Evolutionary conservation across 139 green algal genomes (phyloP).

Genomic region (Tetraselmis chui): DNA sequence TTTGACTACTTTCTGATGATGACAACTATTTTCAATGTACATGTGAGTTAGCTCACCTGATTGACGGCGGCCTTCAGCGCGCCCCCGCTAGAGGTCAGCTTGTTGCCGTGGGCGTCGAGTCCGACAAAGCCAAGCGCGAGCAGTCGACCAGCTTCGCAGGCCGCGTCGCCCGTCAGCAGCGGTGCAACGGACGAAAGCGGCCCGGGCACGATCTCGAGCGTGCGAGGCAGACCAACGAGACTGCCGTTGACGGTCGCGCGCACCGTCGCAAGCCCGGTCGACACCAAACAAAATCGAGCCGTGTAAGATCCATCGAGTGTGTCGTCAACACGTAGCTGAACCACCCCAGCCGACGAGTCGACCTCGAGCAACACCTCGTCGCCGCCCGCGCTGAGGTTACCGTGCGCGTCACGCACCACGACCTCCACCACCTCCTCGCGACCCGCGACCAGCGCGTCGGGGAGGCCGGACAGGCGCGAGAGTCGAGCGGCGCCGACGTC

Average conservation of each 20-base stretch:
- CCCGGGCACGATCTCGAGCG: conserved; percentile 4
- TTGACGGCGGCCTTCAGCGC: neutral
- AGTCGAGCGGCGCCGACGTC: neutral
- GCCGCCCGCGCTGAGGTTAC: conserved; percentile 10
- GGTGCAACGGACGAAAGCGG: neutral
- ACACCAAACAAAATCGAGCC: conserved; percentile 1
- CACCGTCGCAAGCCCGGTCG: conserved; percentile 13
- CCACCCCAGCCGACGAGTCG: conserved; percentile 8
- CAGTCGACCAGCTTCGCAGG: neutral
- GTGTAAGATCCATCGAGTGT: neutral
- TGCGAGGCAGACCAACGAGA: conserved; percentile 5
- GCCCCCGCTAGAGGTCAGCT: neutral
- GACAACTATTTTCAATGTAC: too few relatives aligned
- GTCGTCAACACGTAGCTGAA: neutral
- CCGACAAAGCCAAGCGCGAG: neutral
- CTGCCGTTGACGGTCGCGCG: conserved; percentile 16
- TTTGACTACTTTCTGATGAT: too few relatives aligned
- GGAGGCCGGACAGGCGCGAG: conserved; percentile 11
- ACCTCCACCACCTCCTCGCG: neutral
- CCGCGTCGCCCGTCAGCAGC: neutral
- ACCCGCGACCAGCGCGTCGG: conserved; percentile 7
- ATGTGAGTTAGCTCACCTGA: neutral
- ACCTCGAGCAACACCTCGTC: conserved; percentile 10
- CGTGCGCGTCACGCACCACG: conserved; percentile 11
- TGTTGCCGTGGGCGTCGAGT: neutral